Conservation (phyloP, 169 alveolate species). For the Plasmodium cynomolgi region DNA sequence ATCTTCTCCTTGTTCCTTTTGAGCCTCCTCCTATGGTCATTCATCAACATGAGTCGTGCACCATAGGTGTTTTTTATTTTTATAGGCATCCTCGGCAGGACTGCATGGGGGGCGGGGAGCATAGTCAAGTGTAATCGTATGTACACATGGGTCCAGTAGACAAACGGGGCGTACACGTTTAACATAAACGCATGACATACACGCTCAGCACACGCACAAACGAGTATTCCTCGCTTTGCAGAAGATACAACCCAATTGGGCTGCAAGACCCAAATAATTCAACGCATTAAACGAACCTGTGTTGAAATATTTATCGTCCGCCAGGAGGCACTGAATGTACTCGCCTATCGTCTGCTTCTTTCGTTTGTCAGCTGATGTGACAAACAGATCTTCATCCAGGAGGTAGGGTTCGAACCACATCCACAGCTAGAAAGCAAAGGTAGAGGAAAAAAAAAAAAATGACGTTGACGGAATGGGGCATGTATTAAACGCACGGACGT, state of each 20-base stretch:
- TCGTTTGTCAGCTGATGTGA: constrained; percentile 73
- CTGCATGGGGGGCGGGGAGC: constrained; percentile 34
- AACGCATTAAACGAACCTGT: constrained; percentile 74
- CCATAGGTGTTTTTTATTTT: constrained; percentile 82
- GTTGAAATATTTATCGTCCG: constrained; percentile 83
- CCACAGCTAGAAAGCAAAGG: constrained; percentile 76
- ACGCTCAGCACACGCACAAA: background rate
- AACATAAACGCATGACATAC: too few species aligned
- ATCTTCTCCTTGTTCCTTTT: constrained; percentile 53
- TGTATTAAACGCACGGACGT: background rate
- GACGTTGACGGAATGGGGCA: background rate
- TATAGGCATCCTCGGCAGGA: constrained; percentile 84
- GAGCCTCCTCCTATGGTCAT: constrained; percentile 53
- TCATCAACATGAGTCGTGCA: constrained; percentile 46
- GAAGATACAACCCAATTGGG: background rate
- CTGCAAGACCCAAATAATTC: background rate
- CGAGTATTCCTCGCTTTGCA: background rate
- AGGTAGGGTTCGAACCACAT: constrained; percentile 85
- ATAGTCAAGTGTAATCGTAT: background rate
- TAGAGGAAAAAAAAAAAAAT: background rate
- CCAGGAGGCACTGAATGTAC: constrained; percentile 76
- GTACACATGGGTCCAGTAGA: background rate
- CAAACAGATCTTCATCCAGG: constrained; percentile 81
- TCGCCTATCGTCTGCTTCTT: constrained; percentile 81
- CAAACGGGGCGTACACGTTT: too few species aligned